Conservation (phyloP, 495 filamentous ascomycete species). For the Podospora comata region DNA sequence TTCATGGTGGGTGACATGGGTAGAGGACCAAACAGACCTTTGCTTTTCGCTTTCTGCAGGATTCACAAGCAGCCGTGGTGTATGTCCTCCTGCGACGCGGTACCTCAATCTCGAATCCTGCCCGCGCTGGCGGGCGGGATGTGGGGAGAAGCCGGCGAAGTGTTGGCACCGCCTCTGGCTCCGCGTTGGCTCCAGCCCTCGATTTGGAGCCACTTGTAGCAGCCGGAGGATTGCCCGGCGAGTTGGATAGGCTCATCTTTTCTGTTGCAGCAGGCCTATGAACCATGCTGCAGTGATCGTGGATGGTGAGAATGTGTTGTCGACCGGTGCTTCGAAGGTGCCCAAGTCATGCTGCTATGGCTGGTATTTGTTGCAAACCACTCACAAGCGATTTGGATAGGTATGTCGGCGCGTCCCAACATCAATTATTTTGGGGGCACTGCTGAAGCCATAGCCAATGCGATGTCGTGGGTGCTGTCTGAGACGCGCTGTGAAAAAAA, state of each 20-base stretch:
- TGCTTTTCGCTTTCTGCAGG: constrained; percentile 10
- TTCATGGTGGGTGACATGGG: neutral
- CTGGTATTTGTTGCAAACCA: neutral
- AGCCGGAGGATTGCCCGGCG: neutral
- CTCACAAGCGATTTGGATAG: too few relatives aligned
- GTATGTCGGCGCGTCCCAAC: neutral
- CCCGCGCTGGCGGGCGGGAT: neutral
- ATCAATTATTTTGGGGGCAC: neutral
- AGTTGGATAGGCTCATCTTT: neutral
- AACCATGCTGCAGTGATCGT: neutral
- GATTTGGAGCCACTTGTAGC: neutral
- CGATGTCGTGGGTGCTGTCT: neutral
- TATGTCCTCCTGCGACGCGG: constrained; percentile 3
- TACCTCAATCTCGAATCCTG: neutral
- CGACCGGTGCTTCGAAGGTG: neutral
- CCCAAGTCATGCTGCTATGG: neutral
- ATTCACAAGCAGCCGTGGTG: constrained; percentile 10
- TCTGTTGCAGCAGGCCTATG: neutral
- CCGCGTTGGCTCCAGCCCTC: neutral
- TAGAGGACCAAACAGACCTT: constrained; percentile 1
- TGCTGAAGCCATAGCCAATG: neutral
- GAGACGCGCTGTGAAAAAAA: neutral
- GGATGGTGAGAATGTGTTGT: neutral
- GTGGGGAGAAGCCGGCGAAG: neutral
- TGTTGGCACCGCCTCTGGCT: neutral